Evolutionary conservation across 345 rosid species (phyloP), one percentile per base, ranked within the genome.

Genomic region (Salix koriyanagi): DNA sequence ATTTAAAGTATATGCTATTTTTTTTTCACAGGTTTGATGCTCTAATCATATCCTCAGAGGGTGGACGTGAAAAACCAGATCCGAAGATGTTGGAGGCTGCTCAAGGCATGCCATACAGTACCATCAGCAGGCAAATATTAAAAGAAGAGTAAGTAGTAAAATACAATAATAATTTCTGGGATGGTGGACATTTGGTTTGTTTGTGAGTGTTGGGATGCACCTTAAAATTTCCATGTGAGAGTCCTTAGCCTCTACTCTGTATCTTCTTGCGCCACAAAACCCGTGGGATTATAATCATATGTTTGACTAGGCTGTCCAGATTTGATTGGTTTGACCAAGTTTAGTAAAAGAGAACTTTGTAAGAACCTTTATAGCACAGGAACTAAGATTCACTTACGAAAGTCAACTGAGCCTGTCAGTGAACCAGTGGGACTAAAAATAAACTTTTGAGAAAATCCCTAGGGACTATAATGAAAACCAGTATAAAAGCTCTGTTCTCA

Each of bases 11-110:
- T 11, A 25, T 26, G 11, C 28, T 62, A 21, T 19, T 34, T 34
- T 66, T 34, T 66, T 74, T 70, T 77, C 37, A 26, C 86, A 94
- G 98, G 87, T 92, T 92, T 67, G 96, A 91, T 80, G 91, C 97
- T 81, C 83, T 92, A 67, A 79, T 92, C 71, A 84, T 94, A 81
- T 94, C 97, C 65, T 87, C 98, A 4, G 97, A 92, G 84, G 92
- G 88, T 34, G 93, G 95, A 83, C 89, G 75, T 72, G 98, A 94
- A 79, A 94, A 94, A 80, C 97, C 97, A 23, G 91, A 91, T 85
- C 83, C 85, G 65, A 86, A 82, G 75, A 92, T 91, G 85, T 94
- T 91, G 75, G 80, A 84, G 80, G 84, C 87, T 60, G 94, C 98
- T 48, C 84, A 88, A 87, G 97, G 98, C 92, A 81, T 46, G 82